A percentile compares a stretch with the other conserved stretches of the same genome.
phyloP scores from a whole-genome alignment of 1,139 yeast species.

The Diutina neorugosa region DNA sequence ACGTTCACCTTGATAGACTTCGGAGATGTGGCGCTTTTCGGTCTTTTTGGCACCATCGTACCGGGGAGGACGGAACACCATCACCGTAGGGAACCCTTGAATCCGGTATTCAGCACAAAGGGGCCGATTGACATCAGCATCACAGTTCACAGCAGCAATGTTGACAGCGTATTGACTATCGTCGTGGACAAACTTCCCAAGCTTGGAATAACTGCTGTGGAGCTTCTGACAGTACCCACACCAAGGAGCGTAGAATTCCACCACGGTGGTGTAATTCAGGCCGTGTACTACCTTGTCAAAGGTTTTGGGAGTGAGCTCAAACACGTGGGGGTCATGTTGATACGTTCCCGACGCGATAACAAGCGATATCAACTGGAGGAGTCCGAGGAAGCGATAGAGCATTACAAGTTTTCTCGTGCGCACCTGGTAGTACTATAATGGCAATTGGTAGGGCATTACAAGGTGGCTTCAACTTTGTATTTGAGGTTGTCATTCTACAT shows the following conservation, averaged over 20 bases:
- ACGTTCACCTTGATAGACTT: conserved; percentile 61
- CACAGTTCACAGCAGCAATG: conserved; percentile 85
- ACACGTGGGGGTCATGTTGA: conserved; percentile 33
- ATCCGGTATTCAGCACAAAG: conserved; percentile 60
- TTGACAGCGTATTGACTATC: conserved; percentile 45
- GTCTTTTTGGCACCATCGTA: conserved; percentile 14
- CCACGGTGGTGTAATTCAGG: conserved; percentile 70
- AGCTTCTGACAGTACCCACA: conserved; percentile 69
- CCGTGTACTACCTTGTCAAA: conserved; percentile 55
- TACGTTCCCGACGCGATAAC: conserved; percentile 16
- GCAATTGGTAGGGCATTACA: not conserved
- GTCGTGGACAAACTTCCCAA: conserved; percentile 43
- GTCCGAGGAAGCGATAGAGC: not conserved
- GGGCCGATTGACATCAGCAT: conserved; percentile 48
- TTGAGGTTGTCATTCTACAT: no score
- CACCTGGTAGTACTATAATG: not conserved
- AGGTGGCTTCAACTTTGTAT: no score
- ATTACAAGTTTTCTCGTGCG: not conserved
- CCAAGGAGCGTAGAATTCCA: conserved; percentile 97
- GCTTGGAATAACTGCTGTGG: conserved; percentile 44
- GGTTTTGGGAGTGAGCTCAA: conserved; percentile 41
- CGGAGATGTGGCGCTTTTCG: conserved; percentile 39
- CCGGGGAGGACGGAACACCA: conserved; percentile 78
- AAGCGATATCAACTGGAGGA: not conserved
- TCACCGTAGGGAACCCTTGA: conserved; percentile 71